Percentiles rank a stretch among this genome's conserved stretches.
phyloP scores from a whole-genome alignment of 139 green algal genomes.

The Coelastrella sp. region DNA sequence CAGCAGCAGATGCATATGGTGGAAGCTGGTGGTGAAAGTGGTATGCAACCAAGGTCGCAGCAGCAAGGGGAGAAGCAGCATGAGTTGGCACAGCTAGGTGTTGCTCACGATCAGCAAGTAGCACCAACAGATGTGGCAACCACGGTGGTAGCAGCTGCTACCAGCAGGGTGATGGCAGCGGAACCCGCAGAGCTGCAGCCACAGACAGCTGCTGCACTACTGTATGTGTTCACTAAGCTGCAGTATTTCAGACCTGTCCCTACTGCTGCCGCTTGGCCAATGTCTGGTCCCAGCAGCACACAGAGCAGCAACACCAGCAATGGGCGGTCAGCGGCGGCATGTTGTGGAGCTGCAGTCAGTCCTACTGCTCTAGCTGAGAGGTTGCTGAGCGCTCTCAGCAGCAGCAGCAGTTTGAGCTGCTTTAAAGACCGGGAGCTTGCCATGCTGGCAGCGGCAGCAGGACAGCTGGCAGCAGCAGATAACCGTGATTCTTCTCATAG shows the following conservation, averaged over 20 bases:
- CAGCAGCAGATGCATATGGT: neutral
- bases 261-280: neutral
- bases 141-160: too few relatives aligned
- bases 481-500: too few relatives aligned
- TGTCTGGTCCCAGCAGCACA: neutral
- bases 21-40: neutral
- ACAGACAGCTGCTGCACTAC: neutral
- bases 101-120: too few relatives aligned
- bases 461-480: neutral
- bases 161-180: neutral
- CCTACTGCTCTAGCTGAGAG: neutral
- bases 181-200: neutral
- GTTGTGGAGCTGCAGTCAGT: neutral
- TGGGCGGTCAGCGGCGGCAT: too few relatives aligned
- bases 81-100: too few relatives aligned
- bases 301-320: neutral
- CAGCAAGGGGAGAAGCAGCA: neutral
- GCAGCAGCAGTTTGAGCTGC: neutral
- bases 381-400: neutral
- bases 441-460: slow-evolving; percentile 29
- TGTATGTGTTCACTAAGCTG: neutral
- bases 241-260: neutral
- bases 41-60: too few relatives aligned
- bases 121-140: too few relatives aligned
- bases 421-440: slow-evolving; percentile 12